phyloP scores from a whole-genome alignment of 2,329 filamentous ascomycete species.

The Ophiostoma perfectum region DNA sequence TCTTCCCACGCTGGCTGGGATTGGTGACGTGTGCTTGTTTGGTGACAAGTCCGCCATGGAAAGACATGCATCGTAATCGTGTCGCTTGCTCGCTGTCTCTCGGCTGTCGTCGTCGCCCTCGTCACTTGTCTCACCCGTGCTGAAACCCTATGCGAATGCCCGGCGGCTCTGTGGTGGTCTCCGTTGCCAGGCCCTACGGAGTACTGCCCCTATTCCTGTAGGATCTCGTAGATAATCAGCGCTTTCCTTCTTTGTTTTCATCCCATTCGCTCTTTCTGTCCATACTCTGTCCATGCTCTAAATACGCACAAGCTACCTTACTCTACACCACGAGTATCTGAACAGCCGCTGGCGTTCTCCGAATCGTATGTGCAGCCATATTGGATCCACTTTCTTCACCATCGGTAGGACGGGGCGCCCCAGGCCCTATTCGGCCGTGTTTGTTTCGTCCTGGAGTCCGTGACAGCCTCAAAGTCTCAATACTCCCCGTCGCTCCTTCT shows the following conservation, averaged over 20 bases:
- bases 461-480: conserved; percentile 15
- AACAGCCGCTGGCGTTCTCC: not conserved
- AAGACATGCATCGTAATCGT: not conserved
- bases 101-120: conserved; percentile 1
- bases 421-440: conserved; percentile 17
- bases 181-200: not conserved
- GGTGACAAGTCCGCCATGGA: not conserved
- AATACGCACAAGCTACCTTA: too few species aligned
- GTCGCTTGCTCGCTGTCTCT: not conserved
- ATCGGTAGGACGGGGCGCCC: not conserved
- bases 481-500: conserved; percentile 12
- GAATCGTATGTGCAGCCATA: not conserved
- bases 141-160: not conserved
- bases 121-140: not conserved
- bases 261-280: too few species aligned
- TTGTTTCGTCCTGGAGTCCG: conserved; percentile 24
- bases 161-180: not conserved
- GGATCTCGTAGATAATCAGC: too few species aligned
- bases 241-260: too few species aligned
- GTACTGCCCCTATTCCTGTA: too few species aligned
- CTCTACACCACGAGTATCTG: too few species aligned
- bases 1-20: not conserved
- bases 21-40: conserved; percentile 2
- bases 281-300: too few species aligned
- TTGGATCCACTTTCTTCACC: not conserved